Evolutionary conservation across 352 stramenopile species (phyloP), one percentile per base, ranked within the genome.

Genomic region (Pythium periplocum): DNA sequence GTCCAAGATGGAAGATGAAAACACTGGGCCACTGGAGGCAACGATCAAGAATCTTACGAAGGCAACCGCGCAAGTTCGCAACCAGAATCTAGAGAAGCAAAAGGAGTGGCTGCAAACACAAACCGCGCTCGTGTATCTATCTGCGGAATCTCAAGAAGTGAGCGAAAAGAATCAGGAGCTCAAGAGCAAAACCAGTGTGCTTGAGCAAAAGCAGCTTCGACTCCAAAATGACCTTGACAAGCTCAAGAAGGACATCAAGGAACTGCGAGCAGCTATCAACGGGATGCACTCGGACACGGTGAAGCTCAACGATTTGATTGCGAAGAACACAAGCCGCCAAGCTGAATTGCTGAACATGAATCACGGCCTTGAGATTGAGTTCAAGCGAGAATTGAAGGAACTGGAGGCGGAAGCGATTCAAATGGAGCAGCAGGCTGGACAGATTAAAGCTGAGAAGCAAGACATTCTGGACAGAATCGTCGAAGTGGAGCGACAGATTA

Each of bases 41-140:
- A 96, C 84, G 26, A 96, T 98, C 51, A 97, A 97, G 59, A 97
- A 95, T 52, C 54, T 98, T 31, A 67, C 81, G 31, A 96, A 94
- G 33, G 87, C 98, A 61, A 93, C 86, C 6, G 77, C 84, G n/a
- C 30, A 56, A 4, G 71, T 89, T n/a, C 71, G 74, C 4, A 59
- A 66, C 45, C 68, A 87, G 36, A 90, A 90, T 45, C 59, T 82
- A 10, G 68, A 85, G 2, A 76, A 95, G 46, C 90, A 98, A 65
- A 85, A 90, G 37, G 78, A 90, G 51, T 98, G 93, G 94, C 78
- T 98, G 6, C 61, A 67, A 36, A 83, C 90, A 39, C 95, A 98
- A 60, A 97, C 90, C 1, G 70, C 79, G 38, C 77, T 98, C 6
- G 80, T 98, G 31, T 78, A 93, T 51, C 68, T 89, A 11, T 83